Percentiles rank a stretch among this genome's conserved stretches.
phyloP scores from a whole-genome alignment of 1,284 basidiomycete species.

The Cutaneotrichosporon daszewskae region DNA sequence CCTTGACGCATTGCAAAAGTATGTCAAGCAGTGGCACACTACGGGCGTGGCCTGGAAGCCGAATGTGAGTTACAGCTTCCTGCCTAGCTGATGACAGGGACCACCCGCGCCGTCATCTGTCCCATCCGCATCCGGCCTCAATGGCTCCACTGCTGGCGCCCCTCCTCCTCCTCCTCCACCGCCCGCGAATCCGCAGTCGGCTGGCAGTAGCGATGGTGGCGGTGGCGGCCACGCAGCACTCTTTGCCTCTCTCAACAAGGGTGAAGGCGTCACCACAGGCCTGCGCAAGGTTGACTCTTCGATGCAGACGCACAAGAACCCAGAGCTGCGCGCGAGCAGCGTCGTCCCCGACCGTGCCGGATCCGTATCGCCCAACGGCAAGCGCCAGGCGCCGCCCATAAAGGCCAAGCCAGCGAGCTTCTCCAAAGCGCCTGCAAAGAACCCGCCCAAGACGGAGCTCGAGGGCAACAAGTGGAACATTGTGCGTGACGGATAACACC shows the following conservation, averaged over 20 bases:
- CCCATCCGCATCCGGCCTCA: background rate
- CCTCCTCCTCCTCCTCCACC: constrained; percentile 25
- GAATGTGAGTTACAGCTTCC: constrained; percentile 52
- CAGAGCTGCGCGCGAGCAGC: constrained; percentile 64
- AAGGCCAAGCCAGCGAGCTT: constrained; percentile 69
- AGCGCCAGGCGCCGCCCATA: constrained; percentile 34
- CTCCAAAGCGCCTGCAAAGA: constrained; percentile 61
- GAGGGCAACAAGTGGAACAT: constrained; percentile 94
- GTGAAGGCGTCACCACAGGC: constrained; percentile 81
- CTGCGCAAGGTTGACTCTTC: constrained; percentile 91
- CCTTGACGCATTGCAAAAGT: constrained; percentile 73
- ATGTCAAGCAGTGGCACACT: constrained; percentile 80
- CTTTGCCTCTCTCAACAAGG: constrained; percentile 88
- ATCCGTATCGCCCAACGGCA: constrained; percentile 6
- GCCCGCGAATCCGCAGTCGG: constrained; percentile 52
- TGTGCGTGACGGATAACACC: background rate
- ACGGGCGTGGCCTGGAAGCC: constrained; percentile 88
- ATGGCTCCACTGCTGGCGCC: background rate
- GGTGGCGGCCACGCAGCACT: constrained; percentile 68
- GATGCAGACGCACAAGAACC: constrained; percentile 99
- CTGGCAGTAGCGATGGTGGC: constrained; percentile 39
- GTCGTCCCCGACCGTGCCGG: constrained; percentile 56
- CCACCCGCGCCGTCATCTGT: constrained; percentile 10
- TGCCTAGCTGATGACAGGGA: constrained; percentile 2
- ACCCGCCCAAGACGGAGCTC: constrained; percentile 82